Percentiles rank a stretch among this genome's conserved stretches.
Conservation (phyloP, 2,329 filamentous ascomycete genomes). For the Colletotrichum nymphaeae region DNA sequence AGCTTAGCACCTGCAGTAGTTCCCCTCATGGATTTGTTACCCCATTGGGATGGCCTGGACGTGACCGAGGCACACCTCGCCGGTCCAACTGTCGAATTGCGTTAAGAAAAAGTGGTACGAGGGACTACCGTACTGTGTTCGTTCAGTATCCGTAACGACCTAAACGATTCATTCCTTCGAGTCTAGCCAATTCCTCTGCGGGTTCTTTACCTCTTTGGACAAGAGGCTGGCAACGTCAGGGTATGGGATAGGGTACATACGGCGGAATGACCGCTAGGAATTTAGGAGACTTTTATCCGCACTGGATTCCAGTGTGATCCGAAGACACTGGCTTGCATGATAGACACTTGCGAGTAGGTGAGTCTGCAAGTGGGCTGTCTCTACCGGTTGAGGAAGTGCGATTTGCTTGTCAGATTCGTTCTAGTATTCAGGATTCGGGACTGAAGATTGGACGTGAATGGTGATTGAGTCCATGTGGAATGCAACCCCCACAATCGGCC, state of each 20-base stretch:
- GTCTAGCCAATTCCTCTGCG: neutral
- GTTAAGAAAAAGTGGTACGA: neutral
- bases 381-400: neutral
- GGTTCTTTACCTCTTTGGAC: constrained; percentile 1
- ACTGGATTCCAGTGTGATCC: neutral
- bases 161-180: neutral
- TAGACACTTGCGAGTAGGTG: neutral
- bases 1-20: constrained; percentile 4
- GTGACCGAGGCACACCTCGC: constrained; percentile 6
- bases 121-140: neutral
- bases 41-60: constrained; percentile 8
- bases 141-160: neutral
- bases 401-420: constrained; percentile 3
- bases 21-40: constrained; percentile 8
- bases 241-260: neutral
- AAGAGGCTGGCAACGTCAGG: neutral
- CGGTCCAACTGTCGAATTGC: constrained; percentile 1
- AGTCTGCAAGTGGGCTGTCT: neutral
- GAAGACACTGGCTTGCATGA: neutral
- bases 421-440: neutral
- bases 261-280: constrained; percentile 24
- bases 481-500: constrained; percentile 30
- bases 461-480: neutral
- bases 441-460: neutral
- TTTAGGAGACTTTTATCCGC: constrained; percentile 20